These are phyloP conservation scores for Scutellaria barbata DNA, from an alignment of 257 asterid species.

Conservation along the genomic window DNA sequence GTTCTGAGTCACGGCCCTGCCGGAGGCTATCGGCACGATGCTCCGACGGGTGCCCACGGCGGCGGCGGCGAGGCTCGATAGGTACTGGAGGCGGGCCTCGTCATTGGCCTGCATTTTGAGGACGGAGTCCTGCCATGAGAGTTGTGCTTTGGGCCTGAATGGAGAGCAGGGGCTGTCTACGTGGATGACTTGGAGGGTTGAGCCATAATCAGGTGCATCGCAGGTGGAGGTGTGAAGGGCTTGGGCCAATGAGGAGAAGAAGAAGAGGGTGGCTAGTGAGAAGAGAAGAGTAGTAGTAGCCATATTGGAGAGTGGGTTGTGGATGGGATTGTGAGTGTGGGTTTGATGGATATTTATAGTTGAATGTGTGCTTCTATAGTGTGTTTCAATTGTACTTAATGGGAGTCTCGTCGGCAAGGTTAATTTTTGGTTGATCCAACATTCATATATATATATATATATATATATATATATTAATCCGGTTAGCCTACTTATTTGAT, in stretches of 20 bases:
- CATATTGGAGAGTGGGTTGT: conserved; percentile 19
- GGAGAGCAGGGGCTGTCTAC: conserved; percentile 58
- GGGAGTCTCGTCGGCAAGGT: too few species aligned
- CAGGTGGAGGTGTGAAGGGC: conserved; percentile 31
- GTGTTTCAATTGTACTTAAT: too few species aligned
- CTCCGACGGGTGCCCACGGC: conserved; percentile 22
- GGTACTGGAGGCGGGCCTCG: conserved; percentile 48
- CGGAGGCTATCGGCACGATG: conserved; percentile 63
- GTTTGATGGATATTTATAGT: conserved; percentile 34
- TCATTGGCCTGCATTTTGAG: conserved; percentile 62
- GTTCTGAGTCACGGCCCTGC: conserved; percentile 56
- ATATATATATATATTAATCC: too few species aligned
- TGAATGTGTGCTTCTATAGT: background rate
- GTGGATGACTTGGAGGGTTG: conserved; percentile 47
- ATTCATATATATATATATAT: too few species aligned
- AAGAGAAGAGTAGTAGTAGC: conserved; percentile 27
- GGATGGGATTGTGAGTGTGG: conserved; percentile 5
- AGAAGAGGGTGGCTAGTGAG: conserved; percentile 26
- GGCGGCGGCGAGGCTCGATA: conserved; percentile 49
- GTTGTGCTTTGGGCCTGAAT: conserved; percentile 44
- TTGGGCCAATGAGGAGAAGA: conserved; percentile 27
- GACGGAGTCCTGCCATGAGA: conserved; percentile 59
- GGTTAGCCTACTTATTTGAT: too few species aligned
- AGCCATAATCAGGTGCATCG: conserved; percentile 32
- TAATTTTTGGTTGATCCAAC: too few species aligned